phyloP scores from a whole-genome alignment of 805 yeast genomes.

The Spathaspora boniae region DNA sequence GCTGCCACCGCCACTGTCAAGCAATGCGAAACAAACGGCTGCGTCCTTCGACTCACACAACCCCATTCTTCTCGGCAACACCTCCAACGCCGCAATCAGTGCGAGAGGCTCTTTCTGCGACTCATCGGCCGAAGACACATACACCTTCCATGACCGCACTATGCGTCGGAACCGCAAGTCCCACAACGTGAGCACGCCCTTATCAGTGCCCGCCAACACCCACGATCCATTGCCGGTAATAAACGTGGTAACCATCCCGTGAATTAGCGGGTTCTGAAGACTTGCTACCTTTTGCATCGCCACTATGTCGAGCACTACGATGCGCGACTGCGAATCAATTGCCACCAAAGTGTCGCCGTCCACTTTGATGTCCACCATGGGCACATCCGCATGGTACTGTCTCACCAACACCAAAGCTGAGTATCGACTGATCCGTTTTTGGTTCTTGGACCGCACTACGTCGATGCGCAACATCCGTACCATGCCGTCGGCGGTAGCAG shows the following conservation, averaged over 20 bases:
- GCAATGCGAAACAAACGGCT: slow-evolving; percentile 9
- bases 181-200: slow-evolving; percentile 77
- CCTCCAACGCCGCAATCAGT: slow-evolving; percentile 41
- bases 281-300: slow-evolving; percentile 42
- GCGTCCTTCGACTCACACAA: slow-evolving; percentile 20
- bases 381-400: slow-evolving; percentile 31
- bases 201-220: slow-evolving; percentile 70
- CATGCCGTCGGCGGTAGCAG: slow-evolving; percentile 46
- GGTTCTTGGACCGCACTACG: slow-evolving; percentile 27
- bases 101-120: slow-evolving; percentile 1
- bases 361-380: no score
- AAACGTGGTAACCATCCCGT: slow-evolving; percentile 66
- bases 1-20: slow-evolving; percentile 9
- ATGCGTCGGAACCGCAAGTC: slow-evolving; percentile 66
- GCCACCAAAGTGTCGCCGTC: slow-evolving; percentile 43
- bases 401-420: slow-evolving; percentile 34
- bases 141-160: slow-evolving; percentile 61
- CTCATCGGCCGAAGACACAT: slow-evolving; percentile 14
- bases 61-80: slow-evolving; percentile 40
- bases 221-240: slow-evolving; percentile 51
- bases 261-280: slow-evolving; percentile 53
- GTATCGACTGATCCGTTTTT: slow-evolving; percentile 27
- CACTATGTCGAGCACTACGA: slow-evolving; percentile 57
- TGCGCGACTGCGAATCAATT: slow-evolving; percentile 50
- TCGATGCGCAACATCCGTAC: slow-evolving; percentile 38